These are phyloP conservation scores for Oryza glaberrima DNA, from an alignment of 176 grass and related monocot genomes.

Conservation along the genomic window DNA sequence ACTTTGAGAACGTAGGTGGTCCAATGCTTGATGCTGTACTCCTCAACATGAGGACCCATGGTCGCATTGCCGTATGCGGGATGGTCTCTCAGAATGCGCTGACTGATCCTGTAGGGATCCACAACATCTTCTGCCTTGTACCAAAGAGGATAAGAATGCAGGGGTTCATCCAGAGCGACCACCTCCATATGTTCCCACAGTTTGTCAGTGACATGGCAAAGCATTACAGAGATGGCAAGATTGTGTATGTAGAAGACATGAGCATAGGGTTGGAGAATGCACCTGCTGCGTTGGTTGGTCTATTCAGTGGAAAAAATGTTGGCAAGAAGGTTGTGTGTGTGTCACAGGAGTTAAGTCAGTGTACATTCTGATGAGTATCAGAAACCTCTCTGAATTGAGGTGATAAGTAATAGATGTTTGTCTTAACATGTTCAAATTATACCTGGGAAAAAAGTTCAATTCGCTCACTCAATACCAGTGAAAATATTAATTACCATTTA, in stretches of 20 bases:
- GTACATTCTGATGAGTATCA: not conserved
- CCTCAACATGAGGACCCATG: conserved; percentile 60
- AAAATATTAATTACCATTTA: not conserved
- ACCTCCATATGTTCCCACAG: conserved; percentile 59
- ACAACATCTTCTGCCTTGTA: conserved; percentile 56
- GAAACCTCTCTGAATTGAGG: not conserved
- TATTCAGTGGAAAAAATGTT: conserved; percentile 81
- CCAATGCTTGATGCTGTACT: conserved; percentile 71
- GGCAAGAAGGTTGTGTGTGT: conserved; percentile 73
- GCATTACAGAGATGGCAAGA: conserved; percentile 65
- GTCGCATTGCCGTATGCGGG: conserved; percentile 69
- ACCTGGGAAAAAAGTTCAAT: not conserved
- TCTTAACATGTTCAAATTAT: not conserved
- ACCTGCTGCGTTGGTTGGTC: conserved; percentile 66
- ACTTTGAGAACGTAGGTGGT: conserved; percentile 86
- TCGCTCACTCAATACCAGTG: not conserved
- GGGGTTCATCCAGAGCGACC: conserved; percentile 78
- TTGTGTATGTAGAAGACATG: conserved; percentile 74
- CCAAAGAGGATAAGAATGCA: conserved; percentile 51
- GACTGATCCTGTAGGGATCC: conserved; percentile 50
- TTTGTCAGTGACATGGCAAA: conserved; percentile 56
- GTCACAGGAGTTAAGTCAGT: conserved; percentile 39
- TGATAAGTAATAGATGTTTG: not conserved
- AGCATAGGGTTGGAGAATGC: conserved; percentile 68
- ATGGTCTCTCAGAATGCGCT: conserved; percentile 56